Conservation (phyloP, 768 basidiomycete genomes). For the Mrakia gelida region DNA sequence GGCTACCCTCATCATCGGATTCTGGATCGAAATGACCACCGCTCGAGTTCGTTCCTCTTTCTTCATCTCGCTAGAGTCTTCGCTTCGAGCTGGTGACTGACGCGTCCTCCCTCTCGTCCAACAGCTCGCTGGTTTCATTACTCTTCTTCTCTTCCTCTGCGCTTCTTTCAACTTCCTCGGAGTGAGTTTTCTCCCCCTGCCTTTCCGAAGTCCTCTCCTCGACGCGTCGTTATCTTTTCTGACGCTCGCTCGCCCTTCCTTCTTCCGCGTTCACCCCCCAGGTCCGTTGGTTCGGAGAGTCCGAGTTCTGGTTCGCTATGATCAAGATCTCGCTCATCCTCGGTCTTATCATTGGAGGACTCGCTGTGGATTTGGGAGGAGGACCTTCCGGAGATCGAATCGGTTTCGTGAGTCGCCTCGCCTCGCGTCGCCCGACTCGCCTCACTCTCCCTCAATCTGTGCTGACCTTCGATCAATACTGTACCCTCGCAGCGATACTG, state of each 20-base stretch:
- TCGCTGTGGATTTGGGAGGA: constrained; percentile 59
- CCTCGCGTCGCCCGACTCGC: not conserved
- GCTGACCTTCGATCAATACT: not conserved
- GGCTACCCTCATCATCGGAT: constrained; percentile 44
- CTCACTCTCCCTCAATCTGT: too few species aligned
- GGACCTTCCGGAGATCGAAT: constrained; percentile 55
- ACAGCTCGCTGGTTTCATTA: constrained; percentile 30
- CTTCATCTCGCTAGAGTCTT: too few species aligned
- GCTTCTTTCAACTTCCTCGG: constrained; percentile 22
- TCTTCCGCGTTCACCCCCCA: too few species aligned
- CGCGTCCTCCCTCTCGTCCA: too few species aligned
- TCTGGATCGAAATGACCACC: constrained; percentile 52
- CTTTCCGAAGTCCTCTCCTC: constrained; percentile 9
- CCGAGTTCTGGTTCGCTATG: constrained; percentile 40
- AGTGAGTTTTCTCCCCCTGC: not conserved
- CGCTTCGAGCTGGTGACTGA: too few species aligned
- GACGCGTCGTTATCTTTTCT: constrained; percentile 15
- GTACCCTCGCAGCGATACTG: constrained; percentile 36
- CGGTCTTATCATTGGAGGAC: constrained; percentile 47
- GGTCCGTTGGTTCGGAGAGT: constrained; percentile 35
- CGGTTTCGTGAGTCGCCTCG: constrained; percentile 43
- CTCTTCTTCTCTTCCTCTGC: not conserved
- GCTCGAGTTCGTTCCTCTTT: not conserved
- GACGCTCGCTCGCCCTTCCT: not conserved
- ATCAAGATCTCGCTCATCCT: constrained; percentile 43